Evolutionary conservation across 805 yeast species (phyloP).

Genomic region (Torulaspora indica): DNA sequence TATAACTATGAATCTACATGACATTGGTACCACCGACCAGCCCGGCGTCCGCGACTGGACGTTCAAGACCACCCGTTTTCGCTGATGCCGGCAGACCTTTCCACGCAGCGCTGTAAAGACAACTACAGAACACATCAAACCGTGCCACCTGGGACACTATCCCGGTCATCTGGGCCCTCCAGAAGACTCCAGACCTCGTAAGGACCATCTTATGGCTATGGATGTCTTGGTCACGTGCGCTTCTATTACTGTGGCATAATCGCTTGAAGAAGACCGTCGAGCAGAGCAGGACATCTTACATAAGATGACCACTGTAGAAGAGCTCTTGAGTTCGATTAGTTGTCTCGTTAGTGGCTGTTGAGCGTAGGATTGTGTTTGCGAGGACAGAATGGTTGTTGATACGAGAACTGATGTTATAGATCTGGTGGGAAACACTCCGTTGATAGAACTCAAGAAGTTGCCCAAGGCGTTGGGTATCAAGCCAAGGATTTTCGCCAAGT

Average conservation of each 20-base stretch:
- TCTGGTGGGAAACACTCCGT: slow-evolving; percentile 81
- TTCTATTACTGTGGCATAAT: slow-evolving; percentile 6
- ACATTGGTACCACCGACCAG: too few species aligned
- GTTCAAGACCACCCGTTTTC: too few species aligned
- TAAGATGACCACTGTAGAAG: background rate
- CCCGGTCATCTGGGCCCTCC: background rate
- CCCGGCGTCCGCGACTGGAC: too few species aligned
- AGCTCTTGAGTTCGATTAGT: background rate
- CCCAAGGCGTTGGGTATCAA: slow-evolving; percentile 74
- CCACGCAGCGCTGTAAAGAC: background rate
- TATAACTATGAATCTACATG: too few species aligned
- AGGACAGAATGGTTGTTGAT: slow-evolving; percentile 14
- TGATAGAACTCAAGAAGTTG: slow-evolving; percentile 66
- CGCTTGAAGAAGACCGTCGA: background rate
- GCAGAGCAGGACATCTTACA: background rate
- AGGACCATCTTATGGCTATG: background rate
- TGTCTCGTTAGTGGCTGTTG: background rate
- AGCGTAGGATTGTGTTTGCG: background rate
- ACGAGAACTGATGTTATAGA: slow-evolving; percentile 52
- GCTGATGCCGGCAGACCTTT: background rate
- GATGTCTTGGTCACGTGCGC: background rate
- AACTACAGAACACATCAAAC: background rate
- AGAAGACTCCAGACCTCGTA: background rate
- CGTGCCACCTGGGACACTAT: background rate
- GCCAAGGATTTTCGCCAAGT: slow-evolving; percentile 67